Percentiles rank a stretch among this genome's conserved stretches.
phyloP scores from a whole-genome alignment of 176 grass and related monocot species.

The Carex parvula region DNA sequence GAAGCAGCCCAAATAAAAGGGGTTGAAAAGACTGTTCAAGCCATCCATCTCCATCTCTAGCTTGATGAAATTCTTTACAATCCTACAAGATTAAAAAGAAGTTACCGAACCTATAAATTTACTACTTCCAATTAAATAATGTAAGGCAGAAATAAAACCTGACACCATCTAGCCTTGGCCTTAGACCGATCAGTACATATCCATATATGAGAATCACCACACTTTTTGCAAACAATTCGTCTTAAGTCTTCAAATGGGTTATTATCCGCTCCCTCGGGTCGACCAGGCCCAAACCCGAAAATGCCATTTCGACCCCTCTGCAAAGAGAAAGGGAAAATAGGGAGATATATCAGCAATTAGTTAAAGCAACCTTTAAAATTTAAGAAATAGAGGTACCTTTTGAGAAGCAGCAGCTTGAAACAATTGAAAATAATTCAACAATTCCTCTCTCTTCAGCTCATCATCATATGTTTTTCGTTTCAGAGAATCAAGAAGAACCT shows the following conservation, averaged over 20 bases:
- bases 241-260: slow-evolving; percentile 60
- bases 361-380: neutral
- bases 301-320: slow-evolving; percentile 71
- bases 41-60: slow-evolving; percentile 99
- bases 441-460: slow-evolving; percentile 85
- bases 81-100: slow-evolving; percentile 46
- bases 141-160: slow-evolving; percentile 40
- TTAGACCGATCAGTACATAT: slow-evolving; percentile 79
- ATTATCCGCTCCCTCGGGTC: slow-evolving; percentile 80
- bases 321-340: slow-evolving; percentile 25
- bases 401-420: slow-evolving; percentile 68
- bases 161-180: slow-evolving; percentile 95
- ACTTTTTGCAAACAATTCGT: slow-evolving; percentile 95
- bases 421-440: slow-evolving; percentile 78
- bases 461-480: slow-evolving; percentile 97
- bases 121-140: neutral
- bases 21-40: slow-evolving; percentile 91
- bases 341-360: slow-evolving; percentile 23
- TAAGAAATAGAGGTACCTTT: slow-evolving; percentile 54
- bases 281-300: slow-evolving; percentile 67
- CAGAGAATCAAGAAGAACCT: slow-evolving; percentile 98
- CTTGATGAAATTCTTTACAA: slow-evolving; percentile 97
- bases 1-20: slow-evolving; percentile 72
- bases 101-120: neutral
- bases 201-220: slow-evolving; percentile 79